A percentile compares a stretch with the other conserved stretches of the same genome.
Evolutionary conservation across 2,329 filamentous ascomycete species (phyloP).

Genomic region (Botrytis porri): DNA sequence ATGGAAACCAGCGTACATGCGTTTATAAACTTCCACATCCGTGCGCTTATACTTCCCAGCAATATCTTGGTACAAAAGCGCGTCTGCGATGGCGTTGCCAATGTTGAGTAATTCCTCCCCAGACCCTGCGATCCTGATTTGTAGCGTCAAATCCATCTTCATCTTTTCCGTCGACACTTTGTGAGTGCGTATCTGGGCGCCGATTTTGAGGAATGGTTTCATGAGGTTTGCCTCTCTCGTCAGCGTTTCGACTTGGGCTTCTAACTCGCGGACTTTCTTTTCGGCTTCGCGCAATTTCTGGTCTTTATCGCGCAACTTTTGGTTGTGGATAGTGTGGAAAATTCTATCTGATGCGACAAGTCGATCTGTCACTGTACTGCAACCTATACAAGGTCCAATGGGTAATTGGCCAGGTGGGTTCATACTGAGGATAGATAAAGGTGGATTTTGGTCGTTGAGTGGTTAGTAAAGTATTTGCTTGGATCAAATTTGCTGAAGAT

Average conservation of each 20-base stretch:
- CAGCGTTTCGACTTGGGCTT: background rate
- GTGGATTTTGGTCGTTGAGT: no score
- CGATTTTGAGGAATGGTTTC: slow-evolving; percentile 5
- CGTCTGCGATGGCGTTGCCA: slow-evolving; percentile 4
- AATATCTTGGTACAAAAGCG: slow-evolving; percentile 5
- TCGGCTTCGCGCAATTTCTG: background rate
- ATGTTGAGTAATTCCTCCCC: slow-evolving; percentile 6
- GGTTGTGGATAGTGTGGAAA: slow-evolving; percentile 7
- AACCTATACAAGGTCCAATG: background rate
- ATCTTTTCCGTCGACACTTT: slow-evolving; percentile 10
- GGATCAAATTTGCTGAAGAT: background rate
- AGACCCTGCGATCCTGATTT: background rate
- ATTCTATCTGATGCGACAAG: background rate
- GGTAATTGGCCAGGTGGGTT: background rate
- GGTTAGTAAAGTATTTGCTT: background rate
- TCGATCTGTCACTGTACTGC: slow-evolving; percentile 3
- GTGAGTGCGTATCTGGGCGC: background rate
- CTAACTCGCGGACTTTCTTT: background rate
- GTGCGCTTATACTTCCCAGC: slow-evolving; percentile 14
- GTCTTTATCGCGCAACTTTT: slow-evolving; percentile 11
- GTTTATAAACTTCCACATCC: slow-evolving; percentile 9
- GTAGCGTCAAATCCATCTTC: background rate
- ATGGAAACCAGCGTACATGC: slow-evolving; percentile 16
- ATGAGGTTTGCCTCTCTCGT: slow-evolving; percentile 6
- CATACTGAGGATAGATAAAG: background rate